Base-by-base conservation (phyloP, 1,139 yeast genomes). In the Blastobotrys malaysiensis region DNA sequence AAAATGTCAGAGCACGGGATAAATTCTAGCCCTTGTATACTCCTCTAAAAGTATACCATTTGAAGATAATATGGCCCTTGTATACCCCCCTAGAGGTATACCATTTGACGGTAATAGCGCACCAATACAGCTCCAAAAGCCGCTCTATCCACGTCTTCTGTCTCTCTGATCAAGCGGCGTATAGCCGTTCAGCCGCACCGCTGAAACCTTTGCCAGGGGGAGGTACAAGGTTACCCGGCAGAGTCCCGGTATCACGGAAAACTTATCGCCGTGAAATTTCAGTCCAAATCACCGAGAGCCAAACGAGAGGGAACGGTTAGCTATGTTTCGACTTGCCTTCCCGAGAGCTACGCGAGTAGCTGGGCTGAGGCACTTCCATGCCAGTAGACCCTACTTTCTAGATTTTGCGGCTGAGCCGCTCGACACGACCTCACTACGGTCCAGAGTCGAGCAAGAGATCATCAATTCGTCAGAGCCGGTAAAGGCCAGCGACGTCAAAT, bases 401-500 rank as follows among this genome's bases (percentile, higher is more conserved):
- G 39, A 31, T 5, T 44, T 44, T 20, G 46, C 18, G 3, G 24
- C 26, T 3, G 26, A 44, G 14, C 46, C 46, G 46, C 24, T 44
- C 9, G 46, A 44, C 24, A 14, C 14, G 16, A 44, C 26, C 9
- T 44, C 48, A 11, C 7, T 18, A 18, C 20, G 26, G 24, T 20
- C 39, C 39, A 19, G 49, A 20, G 14, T 13, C 27, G 21, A 45
- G 14, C 20, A 43, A 16, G 26, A 13, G 39, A 31, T 31, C 39
- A n/a, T 31, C 39, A 31, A 31, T 16, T 31, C 39, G 3, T 13
- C 39, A 3, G 16, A 31, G 14, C 26, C 45, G 22, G 14, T 26
- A 18, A 36, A 9, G 48, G 36, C 24, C 43, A 21, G 45, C n/a
- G 49, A 47, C 18, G 50, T 55, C 3, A 39, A 48, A 6, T 21